Conservation (phyloP, 1,284 basidiomycete genomes). For the Microbotryum silenes-acaulis region DNA sequence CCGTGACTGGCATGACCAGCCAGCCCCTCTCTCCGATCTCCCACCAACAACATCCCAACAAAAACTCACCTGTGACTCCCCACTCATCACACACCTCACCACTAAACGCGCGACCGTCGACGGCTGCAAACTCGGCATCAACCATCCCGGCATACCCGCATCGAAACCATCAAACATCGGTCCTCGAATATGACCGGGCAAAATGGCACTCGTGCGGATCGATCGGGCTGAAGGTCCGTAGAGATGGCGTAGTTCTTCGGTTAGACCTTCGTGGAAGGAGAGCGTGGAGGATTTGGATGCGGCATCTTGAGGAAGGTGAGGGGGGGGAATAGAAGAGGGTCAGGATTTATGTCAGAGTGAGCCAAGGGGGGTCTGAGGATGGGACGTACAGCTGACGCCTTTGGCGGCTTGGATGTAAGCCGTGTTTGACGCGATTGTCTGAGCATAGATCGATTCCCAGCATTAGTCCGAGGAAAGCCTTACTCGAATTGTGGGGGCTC, state of each 20-base stretch:
- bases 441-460: background rate
- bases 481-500: too few species aligned
- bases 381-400: slow-evolving; percentile 18
- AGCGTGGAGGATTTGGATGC: slow-evolving; percentile 79
- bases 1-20: too few species aligned
- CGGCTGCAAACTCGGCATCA: slow-evolving; percentile 21
- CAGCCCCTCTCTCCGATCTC: slow-evolving; percentile 41
- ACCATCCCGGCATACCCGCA: slow-evolving; percentile 2
- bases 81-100: slow-evolving; percentile 11
- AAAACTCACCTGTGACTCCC: slow-evolving; percentile 37
- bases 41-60: slow-evolving; percentile 44
- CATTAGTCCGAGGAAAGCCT: too few species aligned
- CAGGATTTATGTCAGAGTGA: background rate
- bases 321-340: background rate
- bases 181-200: slow-evolving; percentile 16
- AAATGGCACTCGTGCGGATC: slow-evolving; percentile 18
- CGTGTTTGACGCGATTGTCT: slow-evolving; percentile 24
- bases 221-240: slow-evolving; percentile 36
- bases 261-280: slow-evolving; percentile 67
- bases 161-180: slow-evolving; percentile 19
- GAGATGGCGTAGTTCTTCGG: slow-evolving; percentile 73
- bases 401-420: slow-evolving; percentile 14
- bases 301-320: slow-evolving; percentile 43
- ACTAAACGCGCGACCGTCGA: slow-evolving; percentile 15
- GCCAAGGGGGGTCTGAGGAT: background rate